Conservation (phyloP, 192 early-diverging fungal genomes). For the Oehlia diaphana region DNA sequence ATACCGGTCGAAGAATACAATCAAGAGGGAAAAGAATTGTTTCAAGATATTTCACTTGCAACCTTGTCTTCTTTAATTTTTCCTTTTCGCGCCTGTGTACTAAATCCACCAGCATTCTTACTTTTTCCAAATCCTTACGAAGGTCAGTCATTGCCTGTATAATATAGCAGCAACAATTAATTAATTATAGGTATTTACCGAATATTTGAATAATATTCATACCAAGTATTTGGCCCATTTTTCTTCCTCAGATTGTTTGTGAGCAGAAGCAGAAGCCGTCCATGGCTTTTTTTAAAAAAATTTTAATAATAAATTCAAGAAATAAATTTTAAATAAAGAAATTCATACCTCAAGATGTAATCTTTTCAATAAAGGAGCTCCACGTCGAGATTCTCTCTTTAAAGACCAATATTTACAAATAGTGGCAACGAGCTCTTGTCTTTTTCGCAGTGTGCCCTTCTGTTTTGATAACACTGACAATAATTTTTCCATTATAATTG, state of each 20-base stretch:
- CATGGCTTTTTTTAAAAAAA: slow-evolving; percentile 63
- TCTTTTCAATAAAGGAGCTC: slow-evolving; percentile 92
- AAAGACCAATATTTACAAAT: slow-evolving; percentile 94
- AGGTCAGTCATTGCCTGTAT: slow-evolving; percentile 47
- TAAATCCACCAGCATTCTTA: slow-evolving; percentile 80
- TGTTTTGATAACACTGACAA: slow-evolving; percentile 43
- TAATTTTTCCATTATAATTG: slow-evolving; percentile 57
- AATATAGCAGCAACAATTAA: not conserved
- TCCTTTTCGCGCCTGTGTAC: slow-evolving; percentile 73
- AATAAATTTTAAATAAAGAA: not conserved
- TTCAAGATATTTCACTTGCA: slow-evolving; percentile 68
- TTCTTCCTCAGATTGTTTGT: slow-evolving; percentile 77
- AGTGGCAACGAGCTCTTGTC: slow-evolving; percentile 57
- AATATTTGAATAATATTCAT: not conserved
- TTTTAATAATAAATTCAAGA: not conserved
- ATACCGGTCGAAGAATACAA: slow-evolving; percentile 58
- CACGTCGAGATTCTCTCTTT: slow-evolving; percentile 86
- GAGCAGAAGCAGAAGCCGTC: slow-evolving; percentile 81
- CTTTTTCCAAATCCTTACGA: slow-evolving; percentile 85
- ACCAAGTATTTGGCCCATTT: slow-evolving; percentile 68
- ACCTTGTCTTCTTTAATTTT: slow-evolving; percentile 60
- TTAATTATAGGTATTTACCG: not conserved
- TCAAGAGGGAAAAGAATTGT: slow-evolving; percentile 70
- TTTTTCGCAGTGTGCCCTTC: slow-evolving; percentile 41
- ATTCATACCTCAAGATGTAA: slow-evolving; percentile 83